Conservation (phyloP, 1,284 basidiomycete species). For the Apiotrichum sp. region DNA sequence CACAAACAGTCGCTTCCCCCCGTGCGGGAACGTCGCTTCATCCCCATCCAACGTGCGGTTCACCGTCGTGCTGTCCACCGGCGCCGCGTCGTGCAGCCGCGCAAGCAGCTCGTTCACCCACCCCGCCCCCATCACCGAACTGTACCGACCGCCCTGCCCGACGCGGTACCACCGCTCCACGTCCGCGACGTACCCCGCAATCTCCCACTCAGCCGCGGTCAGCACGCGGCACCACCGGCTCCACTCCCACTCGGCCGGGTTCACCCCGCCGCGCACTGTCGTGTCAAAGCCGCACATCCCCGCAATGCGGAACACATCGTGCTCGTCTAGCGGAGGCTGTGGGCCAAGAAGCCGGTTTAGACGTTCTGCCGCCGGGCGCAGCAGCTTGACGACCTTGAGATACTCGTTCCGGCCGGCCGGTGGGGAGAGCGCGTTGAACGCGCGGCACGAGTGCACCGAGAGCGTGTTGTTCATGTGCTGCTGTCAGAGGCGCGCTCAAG, state of each 20-base stretch:
- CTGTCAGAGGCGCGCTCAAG: no score
- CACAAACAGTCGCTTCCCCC: slow-evolving; percentile 37
- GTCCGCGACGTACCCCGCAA: slow-evolving; percentile 65
- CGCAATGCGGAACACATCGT: slow-evolving; percentile 60
- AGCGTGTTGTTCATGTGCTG: slow-evolving; percentile 64
- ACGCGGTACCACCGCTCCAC: slow-evolving; percentile 66
- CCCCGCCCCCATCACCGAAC: slow-evolving; percentile 52
- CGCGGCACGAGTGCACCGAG: slow-evolving; percentile 62
- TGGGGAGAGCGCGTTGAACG: slow-evolving; percentile 46
- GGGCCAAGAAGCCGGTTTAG: slow-evolving; percentile 52
- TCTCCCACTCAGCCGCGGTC: slow-evolving; percentile 54
- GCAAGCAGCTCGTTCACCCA: slow-evolving; percentile 78
- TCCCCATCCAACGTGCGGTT: slow-evolving; percentile 67
- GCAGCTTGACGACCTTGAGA: neutral
- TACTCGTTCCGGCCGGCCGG: neutral
- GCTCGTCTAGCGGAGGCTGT: slow-evolving; percentile 56
- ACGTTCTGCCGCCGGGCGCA: slow-evolving; percentile 2
- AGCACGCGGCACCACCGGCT: slow-evolving; percentile 71
- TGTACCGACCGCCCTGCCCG: slow-evolving; percentile 50
- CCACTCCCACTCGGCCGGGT: slow-evolving; percentile 33
- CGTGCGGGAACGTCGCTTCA: slow-evolving; percentile 61
- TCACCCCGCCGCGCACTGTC: slow-evolving; percentile 43
- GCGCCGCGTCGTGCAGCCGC: slow-evolving; percentile 59
- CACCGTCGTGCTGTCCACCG: slow-evolving; percentile 65
- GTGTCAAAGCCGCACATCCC: slow-evolving; percentile 73